Base-by-base conservation (phyloP, 257 asterid species). In the Nicotiana knightiana region DNA sequence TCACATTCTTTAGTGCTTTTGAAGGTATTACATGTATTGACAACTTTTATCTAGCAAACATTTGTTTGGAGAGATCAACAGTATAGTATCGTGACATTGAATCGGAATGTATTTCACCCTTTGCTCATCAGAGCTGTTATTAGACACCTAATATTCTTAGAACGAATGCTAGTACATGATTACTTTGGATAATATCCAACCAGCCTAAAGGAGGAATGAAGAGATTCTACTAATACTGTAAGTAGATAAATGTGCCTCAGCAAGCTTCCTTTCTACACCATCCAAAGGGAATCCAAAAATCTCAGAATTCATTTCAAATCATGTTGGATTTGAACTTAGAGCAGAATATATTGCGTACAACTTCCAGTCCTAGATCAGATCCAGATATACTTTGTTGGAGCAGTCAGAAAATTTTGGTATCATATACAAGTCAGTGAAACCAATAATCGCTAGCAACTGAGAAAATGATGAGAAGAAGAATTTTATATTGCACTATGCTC, bases 401-500 rank as follows among this genome's bases (percentile, higher is more conserved):
- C 63, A 51, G 63, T 24, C 2, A 21, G 26, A 51, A 48, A 61
- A 75, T 13, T 24, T 46, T 51, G 43, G 63, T 15, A 51, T 46
- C 16, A 35, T 75, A 26, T 75, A 75, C 79, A 75, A 75, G 63
- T 75, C 63, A 73, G 62, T 51, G 79, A 48, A 73, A 73, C 43
- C 79, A 73, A 73, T 73, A 73, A 73, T 48, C 9, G 26, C 62
- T 73, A 48, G 46, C 79, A 73, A 73, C 43, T 75, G 62, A 75
- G 79, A 75, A 75, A 51, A 70, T 17, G 28, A 17, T 24, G 28
- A 26, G 79, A 51, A 51, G 30, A 51, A 1, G 1, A 73, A 75
- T 8, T 26, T 6, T 75, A 51, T 75, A 48, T 75, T 26, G 82
- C 82, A 78, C 37, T 79, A 24, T 79, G 82, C 63, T 75, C 79